phyloP scores from a whole-genome alignment of 1,284 basidiomycete genomes.

The Thecaphora thlaspeos region DNA sequence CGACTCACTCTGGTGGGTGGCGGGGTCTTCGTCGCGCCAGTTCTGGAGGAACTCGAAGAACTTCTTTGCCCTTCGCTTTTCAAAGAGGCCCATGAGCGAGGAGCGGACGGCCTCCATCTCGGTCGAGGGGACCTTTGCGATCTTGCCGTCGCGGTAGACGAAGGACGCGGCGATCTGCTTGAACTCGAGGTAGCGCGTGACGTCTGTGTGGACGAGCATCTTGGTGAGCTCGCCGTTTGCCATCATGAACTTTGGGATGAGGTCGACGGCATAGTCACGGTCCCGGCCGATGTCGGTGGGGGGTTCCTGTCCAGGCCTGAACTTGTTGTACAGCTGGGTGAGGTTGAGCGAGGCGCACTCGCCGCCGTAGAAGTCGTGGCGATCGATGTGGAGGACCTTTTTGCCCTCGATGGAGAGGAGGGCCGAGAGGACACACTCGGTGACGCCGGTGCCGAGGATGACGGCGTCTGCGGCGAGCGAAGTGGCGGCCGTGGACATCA shows the following conservation, averaged over 20 bases:
- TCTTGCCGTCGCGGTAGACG: conserved; percentile 93
- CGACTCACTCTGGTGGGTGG: conserved; percentile 82
- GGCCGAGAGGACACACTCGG: conserved; percentile 92
- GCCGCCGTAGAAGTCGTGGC: conserved; percentile 98
- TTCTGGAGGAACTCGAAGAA: conserved; percentile 97
- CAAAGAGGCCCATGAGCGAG: conserved; percentile 95
- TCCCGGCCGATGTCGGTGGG: conserved; percentile 62
- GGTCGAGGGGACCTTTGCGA: conserved; percentile 96
- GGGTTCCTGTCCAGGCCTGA: conserved; percentile 64
- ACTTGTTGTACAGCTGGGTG: conserved; percentile 97
- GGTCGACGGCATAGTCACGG: conserved; percentile 56
- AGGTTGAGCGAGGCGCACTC: conserved; percentile 96
- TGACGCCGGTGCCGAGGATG: conserved; percentile 80
- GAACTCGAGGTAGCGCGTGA: conserved; percentile 98
- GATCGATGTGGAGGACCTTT: conserved; percentile 99
- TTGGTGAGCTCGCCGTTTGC: conserved; percentile 95
- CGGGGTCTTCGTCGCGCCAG: conserved; percentile 90
- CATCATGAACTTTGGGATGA: conserved; percentile 69
- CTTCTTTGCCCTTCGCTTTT: conserved; percentile 96
- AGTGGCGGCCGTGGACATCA: no score
- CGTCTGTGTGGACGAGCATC: conserved; percentile 98
- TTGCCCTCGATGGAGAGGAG: conserved; percentile 92
- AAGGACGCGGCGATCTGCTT: conserved; percentile 99
- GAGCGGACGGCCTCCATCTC: conserved; percentile 95
- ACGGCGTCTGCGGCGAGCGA: conserved; percentile 40